Conservation (phyloP, 768 basidiomycete genomes). For the Lactarius pseudohatsudake region DNA sequence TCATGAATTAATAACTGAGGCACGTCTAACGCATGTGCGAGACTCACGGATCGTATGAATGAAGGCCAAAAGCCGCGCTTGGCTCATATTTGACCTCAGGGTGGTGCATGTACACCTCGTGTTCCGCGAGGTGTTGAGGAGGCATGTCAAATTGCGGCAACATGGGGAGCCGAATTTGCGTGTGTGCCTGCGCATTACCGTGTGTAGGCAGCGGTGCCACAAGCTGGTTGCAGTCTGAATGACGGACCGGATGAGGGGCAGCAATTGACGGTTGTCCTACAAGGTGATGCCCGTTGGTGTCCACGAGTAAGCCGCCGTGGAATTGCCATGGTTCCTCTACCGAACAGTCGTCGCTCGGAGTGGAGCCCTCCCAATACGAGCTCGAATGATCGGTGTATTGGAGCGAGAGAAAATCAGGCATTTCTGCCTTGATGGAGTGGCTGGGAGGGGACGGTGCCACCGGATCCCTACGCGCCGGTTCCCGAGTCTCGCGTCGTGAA, state of each 20-base stretch:
- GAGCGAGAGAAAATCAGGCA: conserved; percentile 17
- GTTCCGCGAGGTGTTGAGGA: conserved; percentile 17
- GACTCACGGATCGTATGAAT: conserved; percentile 26
- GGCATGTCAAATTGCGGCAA: conserved; percentile 21
- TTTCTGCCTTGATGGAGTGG: conserved; percentile 23
- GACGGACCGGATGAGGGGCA: conserved; percentile 24
- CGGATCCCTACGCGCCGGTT: not conserved
- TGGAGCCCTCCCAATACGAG: conserved; percentile 27
- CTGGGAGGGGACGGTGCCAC: not conserved
- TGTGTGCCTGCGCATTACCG: conserved; percentile 11
- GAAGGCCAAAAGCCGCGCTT: conserved; percentile 10
- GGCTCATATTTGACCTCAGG: conserved; percentile 23
- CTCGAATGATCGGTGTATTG: conserved; percentile 23
- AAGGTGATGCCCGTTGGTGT: conserved; percentile 13
- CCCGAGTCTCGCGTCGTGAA: conserved; percentile 20
- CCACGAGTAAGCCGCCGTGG: conserved; percentile 13
- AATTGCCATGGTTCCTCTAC: conserved; percentile 30
- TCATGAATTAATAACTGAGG: conserved; percentile 3
- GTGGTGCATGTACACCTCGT: conserved; percentile 23
- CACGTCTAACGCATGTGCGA: not conserved
- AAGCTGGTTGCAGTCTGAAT: conserved; percentile 7
- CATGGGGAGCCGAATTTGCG: conserved; percentile 21
- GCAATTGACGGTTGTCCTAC: conserved; percentile 12
- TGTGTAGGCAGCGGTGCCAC: conserved; percentile 9
- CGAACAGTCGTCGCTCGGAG: conserved; percentile 27